Evolutionary conservation across 2,329 filamentous ascomycete species (phyloP), one percentile per base, ranked within the genome.

Genomic region (Pseudocercospora fijiensis): DNA sequence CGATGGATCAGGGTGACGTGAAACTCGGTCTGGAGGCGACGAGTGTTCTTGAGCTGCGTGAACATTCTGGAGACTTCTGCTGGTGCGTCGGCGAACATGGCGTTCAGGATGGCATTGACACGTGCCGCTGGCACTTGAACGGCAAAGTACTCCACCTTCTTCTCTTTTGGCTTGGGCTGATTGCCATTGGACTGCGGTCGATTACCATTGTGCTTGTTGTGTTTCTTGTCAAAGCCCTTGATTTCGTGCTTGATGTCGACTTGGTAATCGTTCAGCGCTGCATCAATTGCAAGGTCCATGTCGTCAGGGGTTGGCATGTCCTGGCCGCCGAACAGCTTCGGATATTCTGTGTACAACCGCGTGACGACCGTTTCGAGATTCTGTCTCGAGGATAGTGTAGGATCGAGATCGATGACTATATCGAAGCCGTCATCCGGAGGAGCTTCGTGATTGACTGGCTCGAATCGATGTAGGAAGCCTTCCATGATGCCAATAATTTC

Each of bases 1-100:
- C 89, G 88, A 77, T 99, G 95, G 76, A 97, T 92, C 43, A 99
- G 84, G 0, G 95, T 99, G 63, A 99, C 91, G 75, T 99, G 95
- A 76, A 98, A 99, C 45, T 88, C 84, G n/a, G 84, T 75, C 77
- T 98, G 94, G 5, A 98, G 79, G 60, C 95, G 90, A 20, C 88
- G 84, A 2, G 83, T 84, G 69, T 89, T 84, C 76, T 90, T 85
- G 33, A 99, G 84, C 62, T 91, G 86, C 71, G 84, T 85, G 80
- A 90, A 99, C 73, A 96, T 88, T 22, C 80, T 82, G n/a, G 85
- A 80, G 30, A 80, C 81, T 16, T 85, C 79, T 4, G 86, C 77
- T 0, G 85, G 71, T 5, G 82, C 78, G 5, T 80, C 78, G 22
- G 81, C 79, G 76, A 99, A 97, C 13, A 89, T 80, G 57, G 85